These are phyloP conservation scores for Brassica carinata DNA, from an alignment of 345 rosid genomes.

Conservation along the genomic window DNA sequence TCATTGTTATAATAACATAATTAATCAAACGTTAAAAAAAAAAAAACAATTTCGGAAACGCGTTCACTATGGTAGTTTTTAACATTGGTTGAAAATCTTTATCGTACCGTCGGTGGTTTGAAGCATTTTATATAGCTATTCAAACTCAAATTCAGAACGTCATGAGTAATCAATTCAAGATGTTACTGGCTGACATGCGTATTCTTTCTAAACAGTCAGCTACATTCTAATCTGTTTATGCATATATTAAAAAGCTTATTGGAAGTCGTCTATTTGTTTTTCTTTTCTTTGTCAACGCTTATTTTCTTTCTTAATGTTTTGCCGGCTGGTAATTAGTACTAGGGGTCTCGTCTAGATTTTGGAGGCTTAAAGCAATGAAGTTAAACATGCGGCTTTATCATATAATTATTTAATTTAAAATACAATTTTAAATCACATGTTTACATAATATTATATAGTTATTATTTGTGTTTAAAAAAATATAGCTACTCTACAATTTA, in stretches of 20 bases:
- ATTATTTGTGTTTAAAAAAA: no score
- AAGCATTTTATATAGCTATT: constrained; percentile 5
- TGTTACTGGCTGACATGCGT: constrained; percentile 4
- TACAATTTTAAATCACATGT: not conserved
- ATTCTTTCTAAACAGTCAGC: not conserved
- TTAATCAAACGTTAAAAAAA: no score
- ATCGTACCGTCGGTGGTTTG: constrained; percentile 6
- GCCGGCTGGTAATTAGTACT: not conserved
- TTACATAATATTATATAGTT: no score
- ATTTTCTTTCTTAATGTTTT: not conserved
- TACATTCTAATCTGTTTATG: not conserved
- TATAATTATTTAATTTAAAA: no score
- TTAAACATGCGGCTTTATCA: no score
- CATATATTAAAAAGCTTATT: not conserved
- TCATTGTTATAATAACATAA: no score
- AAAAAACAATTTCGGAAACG: not conserved
- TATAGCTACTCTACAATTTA: not conserved
- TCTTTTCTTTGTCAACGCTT: not conserved
- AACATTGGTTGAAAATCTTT: not conserved
- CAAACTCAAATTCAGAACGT: not conserved
- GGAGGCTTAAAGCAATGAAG: not conserved
- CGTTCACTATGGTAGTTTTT: not conserved
- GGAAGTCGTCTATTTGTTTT: constrained; percentile 1
- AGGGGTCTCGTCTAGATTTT: not conserved
- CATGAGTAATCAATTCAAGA: constrained; percentile 8